phyloP scores from a whole-genome alignment of 2,329 filamentous ascomycete species.

The Mollisiaceae sp. region DNA sequence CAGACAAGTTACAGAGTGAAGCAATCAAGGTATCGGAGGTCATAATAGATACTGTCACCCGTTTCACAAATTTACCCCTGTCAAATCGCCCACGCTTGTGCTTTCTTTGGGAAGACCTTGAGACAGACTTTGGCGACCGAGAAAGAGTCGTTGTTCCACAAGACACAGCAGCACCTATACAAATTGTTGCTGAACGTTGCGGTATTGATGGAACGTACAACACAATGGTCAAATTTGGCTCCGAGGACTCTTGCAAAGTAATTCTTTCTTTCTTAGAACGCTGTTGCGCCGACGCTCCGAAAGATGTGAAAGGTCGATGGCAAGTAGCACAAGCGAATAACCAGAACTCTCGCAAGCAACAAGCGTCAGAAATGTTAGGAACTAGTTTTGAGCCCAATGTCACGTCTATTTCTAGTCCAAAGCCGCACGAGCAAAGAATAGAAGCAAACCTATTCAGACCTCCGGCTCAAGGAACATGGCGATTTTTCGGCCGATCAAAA shows the following conservation, averaged over 20 bases:
- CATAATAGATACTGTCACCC: background rate
- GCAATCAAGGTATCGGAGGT: background rate
- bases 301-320: background rate
- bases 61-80: background rate
- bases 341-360: background rate
- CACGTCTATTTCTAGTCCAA: background rate
- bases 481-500: background rate
- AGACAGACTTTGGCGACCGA: background rate
- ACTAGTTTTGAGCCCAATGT: background rate
- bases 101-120: background rate
- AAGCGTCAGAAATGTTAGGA: background rate
- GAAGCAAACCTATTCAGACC: background rate
- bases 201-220: background rate
- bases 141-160: background rate
- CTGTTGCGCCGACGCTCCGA: background rate
- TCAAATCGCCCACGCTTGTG: background rate
- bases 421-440: background rate
- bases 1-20: background rate
- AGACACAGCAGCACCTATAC: background rate
- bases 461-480: background rate
- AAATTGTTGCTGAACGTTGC: background rate
- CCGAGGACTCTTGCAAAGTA: background rate
- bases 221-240: background rate
- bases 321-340: background rate
- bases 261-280: background rate